A percentile compares a stretch with the other conserved stretches of the same genome.
phyloP scores from a whole-genome alignment of 2,329 filamentous ascomycete genomes.

The Pseudogymnoascus sp. region DNA sequence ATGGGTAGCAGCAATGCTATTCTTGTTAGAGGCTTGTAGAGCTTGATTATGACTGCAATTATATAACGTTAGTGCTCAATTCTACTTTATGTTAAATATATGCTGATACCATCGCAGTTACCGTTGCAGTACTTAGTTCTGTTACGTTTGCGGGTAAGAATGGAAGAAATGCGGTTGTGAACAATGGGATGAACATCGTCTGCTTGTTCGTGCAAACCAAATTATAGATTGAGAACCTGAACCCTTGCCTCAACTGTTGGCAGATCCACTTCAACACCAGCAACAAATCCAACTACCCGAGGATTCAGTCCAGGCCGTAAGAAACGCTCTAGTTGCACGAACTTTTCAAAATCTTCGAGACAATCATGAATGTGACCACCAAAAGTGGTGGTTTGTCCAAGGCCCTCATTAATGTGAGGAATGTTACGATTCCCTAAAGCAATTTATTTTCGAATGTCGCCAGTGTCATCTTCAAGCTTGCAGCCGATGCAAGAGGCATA shows the following conservation, averaged over 20 bases:
- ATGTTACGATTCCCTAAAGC: slow-evolving; percentile 31
- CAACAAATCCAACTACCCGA: not conserved
- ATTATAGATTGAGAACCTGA: slow-evolving; percentile 26
- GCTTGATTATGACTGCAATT: slow-evolving; percentile 41
- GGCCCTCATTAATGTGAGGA: slow-evolving; percentile 35
- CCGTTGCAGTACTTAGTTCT: slow-evolving; percentile 38
- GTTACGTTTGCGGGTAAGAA: slow-evolving; percentile 36
- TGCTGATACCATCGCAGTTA: slow-evolving; percentile 30
- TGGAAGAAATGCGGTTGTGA: slow-evolving; percentile 35
- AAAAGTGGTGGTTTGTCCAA: slow-evolving; percentile 28
- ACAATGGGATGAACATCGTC: slow-evolving; percentile 31
- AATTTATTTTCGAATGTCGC: slow-evolving; percentile 39
- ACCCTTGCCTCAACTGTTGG: slow-evolving; percentile 8
- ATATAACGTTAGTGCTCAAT: slow-evolving; percentile 42
- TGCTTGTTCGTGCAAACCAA: slow-evolving; percentile 27
- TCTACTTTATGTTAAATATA: not conserved
- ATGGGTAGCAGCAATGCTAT: slow-evolving; percentile 44
- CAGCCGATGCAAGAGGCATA: slow-evolving; percentile 37
- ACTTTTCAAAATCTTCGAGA: slow-evolving; percentile 22
- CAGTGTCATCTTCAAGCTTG: slow-evolving; percentile 39
- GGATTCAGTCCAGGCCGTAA: not conserved
- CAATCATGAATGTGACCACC: slow-evolving; percentile 35
- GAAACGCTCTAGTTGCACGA: slow-evolving; percentile 17
- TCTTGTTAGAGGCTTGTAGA: slow-evolving; percentile 40
- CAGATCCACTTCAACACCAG: not conserved